Conservation (phyloP, 768 basidiomycete species). For the Russula earlei region DNA sequence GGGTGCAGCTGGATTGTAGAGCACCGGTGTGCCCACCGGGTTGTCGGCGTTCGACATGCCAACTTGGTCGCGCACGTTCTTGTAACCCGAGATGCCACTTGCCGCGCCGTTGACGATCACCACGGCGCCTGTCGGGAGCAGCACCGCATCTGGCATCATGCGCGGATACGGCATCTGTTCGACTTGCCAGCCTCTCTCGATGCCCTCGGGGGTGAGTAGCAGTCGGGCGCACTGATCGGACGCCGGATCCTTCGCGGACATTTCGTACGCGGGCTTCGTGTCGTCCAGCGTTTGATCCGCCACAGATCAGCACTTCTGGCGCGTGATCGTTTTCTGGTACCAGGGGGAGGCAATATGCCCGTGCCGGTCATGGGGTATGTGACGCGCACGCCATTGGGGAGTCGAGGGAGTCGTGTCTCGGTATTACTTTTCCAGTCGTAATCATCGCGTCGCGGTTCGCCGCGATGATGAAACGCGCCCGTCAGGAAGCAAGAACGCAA, state of each 20-base stretch:
- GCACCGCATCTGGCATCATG: constrained; percentile 71
- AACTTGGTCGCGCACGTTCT: constrained; percentile 58
- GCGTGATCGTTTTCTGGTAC: constrained; percentile 50
- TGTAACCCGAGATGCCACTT: constrained; percentile 69
- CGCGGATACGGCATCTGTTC: constrained; percentile 69
- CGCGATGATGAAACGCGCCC: constrained; percentile 63
- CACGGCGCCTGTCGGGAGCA: constrained; percentile 68
- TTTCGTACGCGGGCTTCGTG: constrained; percentile 43
- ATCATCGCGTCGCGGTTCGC: constrained; percentile 75
- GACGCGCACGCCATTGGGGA: constrained; percentile 72
- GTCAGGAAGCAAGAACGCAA: constrained; percentile 62
- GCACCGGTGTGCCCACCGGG: constrained; percentile 55
- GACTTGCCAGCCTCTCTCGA: constrained; percentile 59
- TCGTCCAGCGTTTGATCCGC: constrained; percentile 65
- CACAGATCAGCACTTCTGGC: constrained; percentile 67
- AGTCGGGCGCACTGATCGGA: constrained; percentile 67
- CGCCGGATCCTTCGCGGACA: constrained; percentile 66
- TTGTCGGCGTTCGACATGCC: constrained; percentile 73
- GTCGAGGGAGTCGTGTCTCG: constrained; percentile 51
- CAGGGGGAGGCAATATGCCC: constrained; percentile 63
- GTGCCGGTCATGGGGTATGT: constrained; percentile 80
- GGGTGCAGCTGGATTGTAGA: constrained; percentile 54
- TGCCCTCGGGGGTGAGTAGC: constrained; percentile 53
- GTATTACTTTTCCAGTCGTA: constrained; percentile 63
- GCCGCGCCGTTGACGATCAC: constrained; percentile 70